Base-by-base conservation (phyloP, 2,329 filamentous ascomycete species). In the Lasiodiplodia theobromae region DNA sequence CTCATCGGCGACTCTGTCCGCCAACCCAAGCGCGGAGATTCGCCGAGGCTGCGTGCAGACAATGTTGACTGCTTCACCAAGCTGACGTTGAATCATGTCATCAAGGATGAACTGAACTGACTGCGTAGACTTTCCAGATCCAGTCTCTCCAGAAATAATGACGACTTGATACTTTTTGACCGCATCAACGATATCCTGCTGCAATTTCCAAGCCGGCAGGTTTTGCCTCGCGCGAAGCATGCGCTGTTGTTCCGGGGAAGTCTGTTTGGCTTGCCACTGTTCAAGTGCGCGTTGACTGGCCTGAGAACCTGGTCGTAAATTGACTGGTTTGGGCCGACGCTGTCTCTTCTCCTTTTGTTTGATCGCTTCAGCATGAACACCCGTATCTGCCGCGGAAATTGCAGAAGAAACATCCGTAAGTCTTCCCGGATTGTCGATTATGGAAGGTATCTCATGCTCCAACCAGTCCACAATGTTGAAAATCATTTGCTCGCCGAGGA, bases 121-220 rank as follows among this genome's bases (percentile, higher is more conserved):
- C 78, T 99, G 96, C 0, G 96, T 98, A 60, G 93, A 97, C 80
- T 99, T 99, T 76, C 96, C 96, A 21, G 93, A 97, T 66, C 96
- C 96, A 4, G 96, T 99, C 81, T 98, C 96, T 73, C 96, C 96
- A 53, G 94, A 96, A 73, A 99, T 96, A 74, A 99, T 97, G 0
- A 93, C 97, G 63, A 99, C 94, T 78, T 97, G 91, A 75, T 95
- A 89, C 4, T 86, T 83, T 52, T 86, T 86, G 60, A 99, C 92
- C 0, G 92, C 91, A 23, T 87, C 79, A 11, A 98, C 88, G 37
- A 99, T 92, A 1, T 86, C 84, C 23, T 95, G 89, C 73, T 88
- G 89, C 74, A 96, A 88, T 69, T 88, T 87, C 96, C 96, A 99
- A 2, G 96, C 96, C 2, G 96, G 96, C 2, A 99, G 82, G 57